phyloP scores from a whole-genome alignment of 495 filamentous ascomycete genomes.

The Viridothelium virens region DNA sequence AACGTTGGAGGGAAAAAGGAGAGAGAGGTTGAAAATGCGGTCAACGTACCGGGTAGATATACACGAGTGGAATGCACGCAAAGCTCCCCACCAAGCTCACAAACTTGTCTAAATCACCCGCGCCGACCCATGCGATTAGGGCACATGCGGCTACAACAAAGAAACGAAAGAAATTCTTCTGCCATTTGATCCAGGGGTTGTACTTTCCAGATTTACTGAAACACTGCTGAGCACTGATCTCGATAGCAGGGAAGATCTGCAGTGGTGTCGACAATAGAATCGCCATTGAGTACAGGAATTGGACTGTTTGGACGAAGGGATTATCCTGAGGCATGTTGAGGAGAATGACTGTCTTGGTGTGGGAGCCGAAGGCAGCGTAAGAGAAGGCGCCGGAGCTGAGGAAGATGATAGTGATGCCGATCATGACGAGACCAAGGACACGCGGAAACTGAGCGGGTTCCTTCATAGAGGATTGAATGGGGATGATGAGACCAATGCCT shows the following conservation, averaged over 20 bases:
- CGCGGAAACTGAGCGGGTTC: slow-evolving; percentile 51
- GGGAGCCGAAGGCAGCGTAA: slow-evolving; percentile 55
- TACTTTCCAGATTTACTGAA: slow-evolving; percentile 51
- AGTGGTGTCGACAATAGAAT: slow-evolving; percentile 56
- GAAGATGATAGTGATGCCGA: slow-evolving; percentile 56
- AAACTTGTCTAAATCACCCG: slow-evolving; percentile 55
- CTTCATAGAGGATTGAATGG: slow-evolving; percentile 57
- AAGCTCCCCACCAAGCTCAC: slow-evolving; percentile 56
- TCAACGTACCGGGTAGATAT: slow-evolving; percentile 36
- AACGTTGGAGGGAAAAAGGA: background rate
- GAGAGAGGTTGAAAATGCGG: background rate
- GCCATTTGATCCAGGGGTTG: slow-evolving; percentile 51
- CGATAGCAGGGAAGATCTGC: slow-evolving; percentile 56
- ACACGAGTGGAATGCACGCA: slow-evolving; percentile 48
- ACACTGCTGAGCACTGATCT: slow-evolving; percentile 51
- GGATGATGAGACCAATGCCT: slow-evolving; percentile 58
- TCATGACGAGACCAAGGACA: slow-evolving; percentile 52
- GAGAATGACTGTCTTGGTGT: slow-evolving; percentile 55
- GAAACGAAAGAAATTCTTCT: slow-evolving; percentile 54
- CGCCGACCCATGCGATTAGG: slow-evolving; percentile 45
- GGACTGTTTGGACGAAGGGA: slow-evolving; percentile 56
- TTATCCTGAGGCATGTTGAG: slow-evolving; percentile 55
- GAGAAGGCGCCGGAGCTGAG: slow-evolving; percentile 55
- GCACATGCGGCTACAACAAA: slow-evolving; percentile 44
- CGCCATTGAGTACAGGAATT: slow-evolving; percentile 58